phyloP scores from a whole-genome alignment of 2,329 filamentous ascomycete genomes.

The Trichoderma oligosporum region DNA sequence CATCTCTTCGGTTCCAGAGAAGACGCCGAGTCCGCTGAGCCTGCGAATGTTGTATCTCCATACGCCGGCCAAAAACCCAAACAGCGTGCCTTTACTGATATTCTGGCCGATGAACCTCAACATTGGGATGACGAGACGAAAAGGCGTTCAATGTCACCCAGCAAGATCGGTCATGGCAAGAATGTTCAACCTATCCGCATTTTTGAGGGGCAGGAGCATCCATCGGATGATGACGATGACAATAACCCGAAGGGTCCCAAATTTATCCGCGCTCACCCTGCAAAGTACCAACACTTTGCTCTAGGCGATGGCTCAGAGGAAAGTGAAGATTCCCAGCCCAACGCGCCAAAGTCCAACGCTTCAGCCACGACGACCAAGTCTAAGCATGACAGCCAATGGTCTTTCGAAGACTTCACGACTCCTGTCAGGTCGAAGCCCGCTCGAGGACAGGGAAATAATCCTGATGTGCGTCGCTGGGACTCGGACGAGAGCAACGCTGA shows the following conservation, averaged over 20 bases:
- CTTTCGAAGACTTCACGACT: constrained; percentile 82
- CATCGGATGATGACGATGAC: constrained; percentile 39
- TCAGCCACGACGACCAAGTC: constrained; percentile 46
- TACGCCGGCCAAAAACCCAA: constrained; percentile 57
- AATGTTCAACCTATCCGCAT: constrained; percentile 61
- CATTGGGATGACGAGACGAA: constrained; percentile 44
- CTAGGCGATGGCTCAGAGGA: constrained; percentile 64
- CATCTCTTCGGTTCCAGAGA: constrained; percentile 71
- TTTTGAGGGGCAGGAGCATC: constrained; percentile 53
- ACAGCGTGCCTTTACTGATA: constrained; percentile 69
- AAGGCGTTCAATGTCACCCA: constrained; percentile 52
- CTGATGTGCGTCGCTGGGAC: constrained; percentile 77
- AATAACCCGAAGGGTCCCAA: constrained; percentile 41
- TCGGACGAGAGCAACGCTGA: constrained; percentile 47
- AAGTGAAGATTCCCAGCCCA: constrained; percentile 32
- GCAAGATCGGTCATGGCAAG: constrained; percentile 53
- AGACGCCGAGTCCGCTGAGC: constrained; percentile 50
- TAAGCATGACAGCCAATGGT: constrained; percentile 75
- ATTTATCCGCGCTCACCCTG: constrained; percentile 63
- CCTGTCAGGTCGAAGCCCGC: constrained; percentile 69
- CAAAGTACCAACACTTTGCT: constrained; percentile 83
- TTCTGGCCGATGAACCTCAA: constrained; percentile 55
- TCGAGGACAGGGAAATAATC: constrained; percentile 41
- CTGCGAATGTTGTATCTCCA: constrained; percentile 52
- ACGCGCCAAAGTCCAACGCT: constrained; percentile 40